Base-by-base conservation (phyloP, 2,329 filamentous ascomycete species). In the Aspergillus sp. region DNA sequence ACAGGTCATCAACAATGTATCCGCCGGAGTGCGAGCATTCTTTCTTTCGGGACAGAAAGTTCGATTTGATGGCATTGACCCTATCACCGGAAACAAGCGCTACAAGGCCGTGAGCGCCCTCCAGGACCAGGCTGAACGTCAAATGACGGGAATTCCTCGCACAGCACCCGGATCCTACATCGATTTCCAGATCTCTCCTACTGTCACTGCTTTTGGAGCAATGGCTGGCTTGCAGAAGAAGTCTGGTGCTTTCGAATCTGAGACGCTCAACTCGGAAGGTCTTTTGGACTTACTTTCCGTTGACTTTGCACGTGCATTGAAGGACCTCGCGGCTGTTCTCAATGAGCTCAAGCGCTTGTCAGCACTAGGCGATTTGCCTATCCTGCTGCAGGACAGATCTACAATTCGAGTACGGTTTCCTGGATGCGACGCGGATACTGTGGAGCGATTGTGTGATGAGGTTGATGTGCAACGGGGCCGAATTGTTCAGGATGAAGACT, bases 1-100 rank as follows among this genome's bases (percentile, higher is more conserved):
- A 1, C 88, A 97, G 65, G 89, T 97, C 37, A 81, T 97, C 40
- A 86, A 93, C 66, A 95, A 95, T 67, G 91, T 96, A n/a, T 95
- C 89, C 9, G 84, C 90, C 56, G 93, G 90, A 5, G 84, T 97
- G 59, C 83, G 93, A 42, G 90, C 90, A 9, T 96, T 98, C 69
- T 85, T 88, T 70, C 76, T 95, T n/a, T 90, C 87, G 0, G 93
- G 93, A 0, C 83, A 95, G 59, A 93, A 90, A 65, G 84, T 86
- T 7, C 86, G 87, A 45, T 96, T 90, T 57, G 87, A 95, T 62
- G 91, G 91, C 9, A 65, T 85, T 35, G 82, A 84, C 43, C 68
- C 79, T 11, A 61, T 59, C 29, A 81, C 77, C 8, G 90, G 90
- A 36, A 83, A 90, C 67, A 86, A 86, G 69, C 79, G 80, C 47